A percentile compares a stretch with the other conserved stretches of the same genome.
Conservation (phyloP, 176 grass and related monocot genomes). For the Secale cereale region DNA sequence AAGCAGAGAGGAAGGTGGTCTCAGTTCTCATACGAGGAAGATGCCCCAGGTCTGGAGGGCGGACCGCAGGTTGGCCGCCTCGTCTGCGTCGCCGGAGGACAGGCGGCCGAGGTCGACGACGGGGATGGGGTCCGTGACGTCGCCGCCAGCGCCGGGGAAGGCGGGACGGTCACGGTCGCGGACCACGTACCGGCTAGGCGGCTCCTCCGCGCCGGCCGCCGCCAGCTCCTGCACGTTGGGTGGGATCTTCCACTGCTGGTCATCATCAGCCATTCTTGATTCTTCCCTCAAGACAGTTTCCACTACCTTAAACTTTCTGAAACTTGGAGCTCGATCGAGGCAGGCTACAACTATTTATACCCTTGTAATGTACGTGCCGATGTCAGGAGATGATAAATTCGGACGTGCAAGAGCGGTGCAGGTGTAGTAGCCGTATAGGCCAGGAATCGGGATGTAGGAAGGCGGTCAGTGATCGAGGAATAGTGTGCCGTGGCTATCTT, state of each 20-base stretch:
- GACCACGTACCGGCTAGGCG: constrained; percentile 22
- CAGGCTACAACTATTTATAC: not conserved
- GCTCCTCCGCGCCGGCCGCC: not conserved
- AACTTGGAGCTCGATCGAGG: too few relatives aligned
- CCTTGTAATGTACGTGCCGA: not conserved
- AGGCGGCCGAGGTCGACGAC: constrained; percentile 26
- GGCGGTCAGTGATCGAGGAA: not conserved
- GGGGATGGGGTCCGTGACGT: not conserved
- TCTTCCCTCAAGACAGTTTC: not conserved
- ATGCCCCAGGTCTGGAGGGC: constrained; percentile 42
- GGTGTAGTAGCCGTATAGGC: not conserved
- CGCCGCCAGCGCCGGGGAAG: not conserved
- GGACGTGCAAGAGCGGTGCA: not conserved
- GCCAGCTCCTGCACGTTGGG: constrained; percentile 23
- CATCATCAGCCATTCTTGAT: not conserved
- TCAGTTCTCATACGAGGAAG: constrained; percentile 29
- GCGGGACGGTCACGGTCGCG: not conserved
- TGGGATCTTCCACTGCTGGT: not conserved
- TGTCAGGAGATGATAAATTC: not conserved
- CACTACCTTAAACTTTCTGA: too few relatives aligned
- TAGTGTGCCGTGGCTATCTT: too few relatives aligned
- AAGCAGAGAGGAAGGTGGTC: not conserved
- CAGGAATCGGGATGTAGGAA: not conserved
- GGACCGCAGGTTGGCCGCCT: constrained; percentile 17
- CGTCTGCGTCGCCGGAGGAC: not conserved